Evolutionary conservation across 163 green algal genomes (phyloP), one percentile per base, ranked within the genome.

Genomic region (Volvox carteri): DNA sequence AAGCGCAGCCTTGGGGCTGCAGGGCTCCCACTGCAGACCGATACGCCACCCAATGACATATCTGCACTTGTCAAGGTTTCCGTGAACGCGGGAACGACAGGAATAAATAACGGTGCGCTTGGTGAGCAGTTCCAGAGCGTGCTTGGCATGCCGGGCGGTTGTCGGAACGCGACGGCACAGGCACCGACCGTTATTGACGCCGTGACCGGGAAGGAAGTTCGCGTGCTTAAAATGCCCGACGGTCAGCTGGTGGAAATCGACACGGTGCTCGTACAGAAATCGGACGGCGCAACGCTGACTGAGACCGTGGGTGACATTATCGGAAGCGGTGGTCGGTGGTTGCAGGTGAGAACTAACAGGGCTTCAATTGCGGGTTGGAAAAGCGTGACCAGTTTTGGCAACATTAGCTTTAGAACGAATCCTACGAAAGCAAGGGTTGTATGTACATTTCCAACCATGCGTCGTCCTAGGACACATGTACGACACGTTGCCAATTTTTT

Each of bases 171-270:
- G n/a, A n/a, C n/a, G n/a, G n/a, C n/a, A n/a, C n/a, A 33, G 65
- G 30, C 65, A 11, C 30, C 33, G 30, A 46, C 65, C 18, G 30
- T 21, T 28, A 12, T 42, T 5, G 56, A 35, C 77, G 39, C 21
- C 77, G 1, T 85, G 21, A 33, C 19, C 19, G 73, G 44, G 11
- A 60, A 41, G 4, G 44, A 41, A 2, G 65, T 81, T 18, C 46
- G 41, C 28, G 80, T 65, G 35, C 80, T 87, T 2, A 48, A 50
- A 33, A 28, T 87, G 65, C 80, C 80, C 2, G 50, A 16, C 0
- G 80, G 80, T 30, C 46, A 87, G 65, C 65, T 87, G 46, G 35
- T 87, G 65, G 80, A 87, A 46, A 44, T 87, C 30, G 79, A 78
- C 25, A 12, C 78, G 14, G 12, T 86, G 41, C 54, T 86, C n/a